Conservation (phyloP, 176 grass and related monocot species). For the Oryza meyeriana region DNA sequence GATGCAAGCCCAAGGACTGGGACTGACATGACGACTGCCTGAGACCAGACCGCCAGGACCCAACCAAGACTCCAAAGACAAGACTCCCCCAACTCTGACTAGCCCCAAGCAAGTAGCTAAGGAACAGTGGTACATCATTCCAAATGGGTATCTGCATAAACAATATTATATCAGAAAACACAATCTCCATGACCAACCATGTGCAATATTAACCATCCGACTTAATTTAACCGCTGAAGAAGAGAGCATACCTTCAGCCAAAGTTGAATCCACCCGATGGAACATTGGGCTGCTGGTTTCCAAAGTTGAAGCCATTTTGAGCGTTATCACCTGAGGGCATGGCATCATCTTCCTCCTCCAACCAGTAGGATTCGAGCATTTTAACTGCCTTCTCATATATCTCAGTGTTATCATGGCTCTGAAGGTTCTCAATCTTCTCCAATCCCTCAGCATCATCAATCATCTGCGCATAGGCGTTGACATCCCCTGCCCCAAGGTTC, state of each 20-base stretch:
- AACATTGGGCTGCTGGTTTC: constrained; percentile 50
- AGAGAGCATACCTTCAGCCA: constrained; percentile 47
- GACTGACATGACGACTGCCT: constrained; percentile 56
- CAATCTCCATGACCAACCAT: background rate
- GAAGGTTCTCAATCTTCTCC: constrained; percentile 96
- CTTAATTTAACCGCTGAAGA: background rate
- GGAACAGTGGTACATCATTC: constrained; percentile 44
- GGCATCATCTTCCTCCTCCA: constrained; percentile 78
- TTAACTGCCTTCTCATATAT: constrained; percentile 97
- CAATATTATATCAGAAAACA: constrained; percentile 27
- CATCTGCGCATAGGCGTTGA: constrained; percentile 71
- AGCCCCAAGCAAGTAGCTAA: constrained; percentile 53
- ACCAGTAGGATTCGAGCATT: constrained; percentile 82
- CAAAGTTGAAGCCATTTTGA: constrained; percentile 68
- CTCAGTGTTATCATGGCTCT: constrained; percentile 89
- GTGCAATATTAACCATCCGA: background rate
- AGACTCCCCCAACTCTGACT: constrained; percentile 59
- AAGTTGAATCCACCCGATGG: constrained; percentile 85
- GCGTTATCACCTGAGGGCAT: constrained; percentile 52
- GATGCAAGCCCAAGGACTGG: constrained; percentile 38
- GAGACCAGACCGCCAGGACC: constrained; percentile 62
- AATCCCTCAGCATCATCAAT: constrained; percentile 92
- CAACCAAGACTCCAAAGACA: constrained; percentile 53
- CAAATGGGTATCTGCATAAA: constrained; percentile 39
- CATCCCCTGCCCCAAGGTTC: constrained; percentile 58